These are phyloP conservation scores for Trichoderma hamatum DNA, from an alignment of 2,329 filamentous ascomycete species.

Conservation along the genomic window DNA sequence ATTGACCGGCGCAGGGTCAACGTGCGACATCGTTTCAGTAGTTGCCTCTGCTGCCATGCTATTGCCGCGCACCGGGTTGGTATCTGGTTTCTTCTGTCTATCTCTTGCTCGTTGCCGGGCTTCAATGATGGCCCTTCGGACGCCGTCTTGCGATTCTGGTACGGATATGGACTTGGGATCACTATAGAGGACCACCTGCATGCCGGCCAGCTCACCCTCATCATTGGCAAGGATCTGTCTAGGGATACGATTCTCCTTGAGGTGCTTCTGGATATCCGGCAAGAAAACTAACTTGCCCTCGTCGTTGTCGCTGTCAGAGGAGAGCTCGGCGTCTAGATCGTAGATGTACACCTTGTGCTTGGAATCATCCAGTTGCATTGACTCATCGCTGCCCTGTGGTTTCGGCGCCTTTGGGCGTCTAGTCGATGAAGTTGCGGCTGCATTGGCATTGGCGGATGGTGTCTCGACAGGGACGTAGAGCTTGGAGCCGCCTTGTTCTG, in stretches of 20 bases:
- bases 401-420: constrained; percentile 23
- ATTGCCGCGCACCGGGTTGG: neutral
- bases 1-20: constrained; percentile 1
- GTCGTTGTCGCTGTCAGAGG: constrained; percentile 50
- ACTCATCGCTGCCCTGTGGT: constrained; percentile 50
- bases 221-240: constrained; percentile 63
- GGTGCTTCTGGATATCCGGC: constrained; percentile 80
- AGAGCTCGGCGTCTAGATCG: constrained; percentile 85
- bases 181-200: constrained; percentile 82
- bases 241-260: constrained; percentile 71
- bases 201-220: constrained; percentile 59
- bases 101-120: constrained; percentile 70
- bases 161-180: constrained; percentile 77
- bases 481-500: constrained; percentile 65
- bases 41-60: neutral
- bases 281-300: constrained; percentile 73
- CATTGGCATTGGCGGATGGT: constrained; percentile 37
- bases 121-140: constrained; percentile 83
- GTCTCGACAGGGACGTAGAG: constrained; percentile 68
- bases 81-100: constrained; percentile 47
- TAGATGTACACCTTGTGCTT: constrained; percentile 89
- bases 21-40: neutral
- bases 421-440: constrained; percentile 20
- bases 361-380: constrained; percentile 85
- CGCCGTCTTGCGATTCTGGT: constrained; percentile 72